These are phyloP conservation scores for Fomitopsis schrenkii DNA, from an alignment of 1,284 basidiomycete genomes.

Conservation along the genomic window DNA sequence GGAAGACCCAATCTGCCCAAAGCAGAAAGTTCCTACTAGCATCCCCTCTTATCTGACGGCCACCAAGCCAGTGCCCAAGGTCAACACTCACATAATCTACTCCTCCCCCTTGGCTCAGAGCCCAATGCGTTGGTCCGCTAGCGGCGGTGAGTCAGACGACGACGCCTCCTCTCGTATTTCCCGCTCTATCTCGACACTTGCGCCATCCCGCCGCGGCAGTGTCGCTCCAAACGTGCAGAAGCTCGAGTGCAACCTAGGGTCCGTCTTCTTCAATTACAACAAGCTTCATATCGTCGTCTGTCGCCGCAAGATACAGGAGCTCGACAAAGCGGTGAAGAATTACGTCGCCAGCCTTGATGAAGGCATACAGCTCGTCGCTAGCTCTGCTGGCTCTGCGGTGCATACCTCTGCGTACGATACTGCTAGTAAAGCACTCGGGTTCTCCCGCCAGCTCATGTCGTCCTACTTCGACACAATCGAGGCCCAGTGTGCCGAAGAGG, in stretches of 20 bases:
- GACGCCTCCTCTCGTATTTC: background rate
- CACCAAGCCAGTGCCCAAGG: background rate
- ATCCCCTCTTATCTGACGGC: background rate
- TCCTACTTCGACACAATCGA: conserved; percentile 2
- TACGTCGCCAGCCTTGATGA: background rate
- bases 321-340: background rate
- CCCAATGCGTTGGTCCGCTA: background rate
- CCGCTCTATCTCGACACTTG: background rate
- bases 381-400: background rate
- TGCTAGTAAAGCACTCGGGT: background rate
- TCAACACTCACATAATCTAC: background rate
- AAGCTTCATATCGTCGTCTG: background rate
- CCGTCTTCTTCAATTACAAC: background rate
- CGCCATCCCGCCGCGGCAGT: background rate
- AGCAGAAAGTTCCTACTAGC: background rate
- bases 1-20: background rate
- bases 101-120: background rate
- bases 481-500: background rate
- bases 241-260: background rate
- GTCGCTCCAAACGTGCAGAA: background rate
- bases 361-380: background rate
- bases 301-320: background rate
- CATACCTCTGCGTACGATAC: conserved; percentile 1
- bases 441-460: background rate
- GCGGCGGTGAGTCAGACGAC: background rate